Percentiles rank a stretch among this genome's conserved stretches.
phyloP scores from a whole-genome alignment of 2,329 filamentous ascomycete species.

The Xylariaceae sp. region DNA sequence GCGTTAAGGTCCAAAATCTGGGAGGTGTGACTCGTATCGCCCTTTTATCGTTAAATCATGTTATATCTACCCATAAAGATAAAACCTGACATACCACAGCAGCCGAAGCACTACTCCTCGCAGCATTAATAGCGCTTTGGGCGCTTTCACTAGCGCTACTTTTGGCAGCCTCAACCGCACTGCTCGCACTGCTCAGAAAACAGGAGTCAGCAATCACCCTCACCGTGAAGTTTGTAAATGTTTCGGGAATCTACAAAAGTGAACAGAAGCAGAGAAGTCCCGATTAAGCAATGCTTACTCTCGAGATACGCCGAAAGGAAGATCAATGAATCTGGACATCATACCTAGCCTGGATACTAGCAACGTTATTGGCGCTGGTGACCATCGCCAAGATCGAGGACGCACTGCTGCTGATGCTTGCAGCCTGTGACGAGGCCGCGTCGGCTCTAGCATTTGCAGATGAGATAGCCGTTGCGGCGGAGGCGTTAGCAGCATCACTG shows the following conservation, averaged over 20 bases:
- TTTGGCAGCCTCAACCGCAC: slow-evolving; percentile 12
- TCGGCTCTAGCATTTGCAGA: slow-evolving; percentile 6
- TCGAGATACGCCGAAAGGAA: no score
- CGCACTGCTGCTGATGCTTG: slow-evolving; percentile 9
- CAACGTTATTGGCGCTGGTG: slow-evolving; percentile 5
- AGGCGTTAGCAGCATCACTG: slow-evolving; percentile 4
- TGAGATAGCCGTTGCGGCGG: background rate
- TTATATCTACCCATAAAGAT: background rate
- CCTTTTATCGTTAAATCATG: slow-evolving; percentile 13
- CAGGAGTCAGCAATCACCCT: no score
- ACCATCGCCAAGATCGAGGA: slow-evolving; percentile 3
- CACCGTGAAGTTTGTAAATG: no score
- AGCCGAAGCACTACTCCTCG: slow-evolving; percentile 17
- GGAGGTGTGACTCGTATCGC: background rate
- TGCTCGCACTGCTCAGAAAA: slow-evolving; percentile 16
- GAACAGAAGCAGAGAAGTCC: no score
- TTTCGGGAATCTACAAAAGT: no score
- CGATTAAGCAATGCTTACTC: no score
- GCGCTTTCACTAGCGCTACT: slow-evolving; percentile 11
- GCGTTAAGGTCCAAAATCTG: slow-evolving; percentile 7
- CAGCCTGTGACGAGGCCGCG: no score
- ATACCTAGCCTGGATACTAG: slow-evolving; percentile 6
- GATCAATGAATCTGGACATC: no score
- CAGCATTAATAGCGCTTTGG: slow-evolving; percentile 14
- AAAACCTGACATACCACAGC: slow-evolving; percentile 15